phyloP scores from a whole-genome alignment of 331 rosid species.

The Arachis monticola region DNA sequence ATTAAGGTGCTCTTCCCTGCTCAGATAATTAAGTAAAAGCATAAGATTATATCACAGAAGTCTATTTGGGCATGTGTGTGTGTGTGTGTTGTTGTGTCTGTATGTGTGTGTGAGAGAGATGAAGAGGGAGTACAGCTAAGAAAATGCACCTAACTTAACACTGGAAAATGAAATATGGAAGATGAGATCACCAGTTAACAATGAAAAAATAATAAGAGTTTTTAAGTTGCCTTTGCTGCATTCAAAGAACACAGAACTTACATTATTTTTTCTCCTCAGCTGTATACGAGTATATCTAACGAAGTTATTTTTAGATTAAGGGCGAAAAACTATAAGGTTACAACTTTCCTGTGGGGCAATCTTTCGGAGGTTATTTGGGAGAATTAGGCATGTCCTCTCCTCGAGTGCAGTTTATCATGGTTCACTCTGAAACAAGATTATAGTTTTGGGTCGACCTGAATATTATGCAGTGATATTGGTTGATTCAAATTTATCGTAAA shows the following conservation, averaged over 20 bases:
- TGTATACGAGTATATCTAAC: neutral
- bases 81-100: neutral
- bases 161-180: constrained; percentile 22
- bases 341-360: neutral
- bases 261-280: neutral
- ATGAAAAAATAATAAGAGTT: neutral
- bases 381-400: neutral
- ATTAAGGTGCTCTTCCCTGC: constrained; percentile 92
- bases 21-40: constrained; percentile 8
- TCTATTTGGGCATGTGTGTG: too few relatives aligned
- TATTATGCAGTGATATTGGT: neutral
- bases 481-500: neutral
- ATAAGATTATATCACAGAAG: constrained; percentile 21
- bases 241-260: neutral
- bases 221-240: neutral
- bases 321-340: too few relatives aligned
- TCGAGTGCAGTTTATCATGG: neutral
- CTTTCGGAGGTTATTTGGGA: neutral
- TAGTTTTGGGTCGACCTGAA: neutral
- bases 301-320: neutral
- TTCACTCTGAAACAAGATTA: neutral
- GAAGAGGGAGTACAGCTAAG: constrained; percentile 12
- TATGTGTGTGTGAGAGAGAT: constrained; percentile 8
- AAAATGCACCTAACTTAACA: constrained; percentile 1
- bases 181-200: constrained; percentile 2